These are phyloP conservation scores for Colletotrichum tofieldiae DNA, from an alignment of 2,329 filamentous ascomycete species.

Conservation along the genomic window DNA sequence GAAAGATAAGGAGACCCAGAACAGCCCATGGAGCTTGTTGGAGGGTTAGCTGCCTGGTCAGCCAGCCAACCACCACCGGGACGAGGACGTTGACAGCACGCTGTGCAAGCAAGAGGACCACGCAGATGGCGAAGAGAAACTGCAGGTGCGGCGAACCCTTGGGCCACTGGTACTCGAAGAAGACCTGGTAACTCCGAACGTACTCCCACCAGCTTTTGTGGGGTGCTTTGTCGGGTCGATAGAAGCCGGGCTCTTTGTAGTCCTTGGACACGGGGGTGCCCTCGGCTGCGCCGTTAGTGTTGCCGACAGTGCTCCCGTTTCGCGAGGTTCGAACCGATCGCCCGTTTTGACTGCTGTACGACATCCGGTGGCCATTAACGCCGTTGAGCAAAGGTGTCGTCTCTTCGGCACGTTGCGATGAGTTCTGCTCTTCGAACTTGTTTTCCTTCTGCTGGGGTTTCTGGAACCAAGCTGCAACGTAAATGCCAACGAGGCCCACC, in stretches of 20 bases:
- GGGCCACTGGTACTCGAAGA: conserved; percentile 98
- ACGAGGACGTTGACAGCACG: conserved; percentile 90
- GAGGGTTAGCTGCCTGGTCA: conserved; percentile 78
- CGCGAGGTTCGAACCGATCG: conserved; percentile 41
- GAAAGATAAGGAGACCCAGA: conserved; percentile 80
- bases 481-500: conserved; percentile 69
- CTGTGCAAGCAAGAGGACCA: conserved; percentile 84
- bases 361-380: conserved; percentile 60
- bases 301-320: conserved; percentile 48
- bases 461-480: conserved; percentile 59
- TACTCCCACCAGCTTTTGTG: conserved; percentile 98
- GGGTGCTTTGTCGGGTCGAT: conserved; percentile 87
- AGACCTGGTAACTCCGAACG: conserved; percentile 89
- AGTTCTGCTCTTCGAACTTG: conserved; percentile 55
- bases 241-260: conserved; percentile 81
- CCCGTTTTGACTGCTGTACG: conserved; percentile 55
- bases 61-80: conserved; percentile 83
- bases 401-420: conserved; percentile 64
- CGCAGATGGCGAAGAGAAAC: conserved; percentile 85
- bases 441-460: conserved; percentile 58
- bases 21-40: conserved; percentile 75
- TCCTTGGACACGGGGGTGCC: conserved; percentile 63
- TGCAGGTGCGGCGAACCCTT: conserved; percentile 83
- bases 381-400: conserved; percentile 74
- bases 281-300: conserved; percentile 58